A percentile compares a stretch with the other conserved stretches of the same genome.
Evolutionary conservation across 2,329 filamentous ascomycete genomes (phyloP).

Genomic region (Didymella glomerata): DNA sequence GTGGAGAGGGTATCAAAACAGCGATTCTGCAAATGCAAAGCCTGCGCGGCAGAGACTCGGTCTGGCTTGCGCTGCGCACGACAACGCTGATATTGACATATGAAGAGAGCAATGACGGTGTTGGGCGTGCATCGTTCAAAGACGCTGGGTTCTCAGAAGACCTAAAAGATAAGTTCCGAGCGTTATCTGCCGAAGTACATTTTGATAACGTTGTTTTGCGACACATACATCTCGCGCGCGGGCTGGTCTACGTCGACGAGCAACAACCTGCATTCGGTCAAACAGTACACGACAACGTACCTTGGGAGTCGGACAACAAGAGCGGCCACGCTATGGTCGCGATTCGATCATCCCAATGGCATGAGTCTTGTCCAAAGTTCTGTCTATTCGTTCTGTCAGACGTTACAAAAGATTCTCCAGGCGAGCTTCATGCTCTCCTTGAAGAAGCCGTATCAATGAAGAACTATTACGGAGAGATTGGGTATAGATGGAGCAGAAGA

Average conservation of each 20-base stretch:
- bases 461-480: neutral
- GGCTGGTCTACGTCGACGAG: neutral
- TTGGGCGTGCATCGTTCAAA: no score
- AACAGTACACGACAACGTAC: no score
- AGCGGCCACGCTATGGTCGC: neutral
- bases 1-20: no score
- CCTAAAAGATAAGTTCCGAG: no score
- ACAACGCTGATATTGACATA: no score
- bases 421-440: neutral
- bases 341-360: neutral
- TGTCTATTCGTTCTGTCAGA: neutral
- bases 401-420: neutral
- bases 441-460: neutral
- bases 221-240: neutral
- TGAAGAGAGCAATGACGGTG: no score
- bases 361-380: neutral
- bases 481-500: no score
- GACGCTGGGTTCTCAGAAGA: no score
- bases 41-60: neutral
- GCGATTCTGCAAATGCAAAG: neutral
- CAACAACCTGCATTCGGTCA: no score
- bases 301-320: no score
- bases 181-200: no score
- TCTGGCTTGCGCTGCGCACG: neutral
- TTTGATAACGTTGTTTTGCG: no score